Conservation (phyloP, 306 rosid genomes). For the Cucurbita pepo region DNA sequence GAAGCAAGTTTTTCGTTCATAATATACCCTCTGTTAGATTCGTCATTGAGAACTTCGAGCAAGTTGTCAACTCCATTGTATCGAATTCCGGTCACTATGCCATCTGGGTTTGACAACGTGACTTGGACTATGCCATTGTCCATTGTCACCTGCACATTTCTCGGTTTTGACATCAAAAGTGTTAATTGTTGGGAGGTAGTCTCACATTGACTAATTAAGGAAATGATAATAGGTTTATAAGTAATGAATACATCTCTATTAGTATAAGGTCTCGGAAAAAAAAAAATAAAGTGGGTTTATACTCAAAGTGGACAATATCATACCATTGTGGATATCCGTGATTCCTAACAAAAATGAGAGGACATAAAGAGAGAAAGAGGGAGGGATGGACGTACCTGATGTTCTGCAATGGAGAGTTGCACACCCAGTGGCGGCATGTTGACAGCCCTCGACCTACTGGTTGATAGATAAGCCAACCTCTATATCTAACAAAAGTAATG, state of each 20-base stretch:
- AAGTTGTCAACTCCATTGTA: slow-evolving; percentile 22
- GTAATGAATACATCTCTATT: too few species aligned
- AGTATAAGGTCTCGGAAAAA: too few species aligned
- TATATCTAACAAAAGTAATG: not conserved
- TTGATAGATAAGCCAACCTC: not conserved
- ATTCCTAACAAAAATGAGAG: not conserved
- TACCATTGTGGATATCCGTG: too few species aligned
- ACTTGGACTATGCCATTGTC: slow-evolving; percentile 23
- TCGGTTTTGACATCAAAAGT: not conserved
- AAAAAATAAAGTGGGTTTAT: too few species aligned
- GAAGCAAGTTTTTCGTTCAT: not conserved
- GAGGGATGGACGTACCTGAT: not conserved
- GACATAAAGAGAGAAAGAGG: not conserved
- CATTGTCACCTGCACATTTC: slow-evolving; percentile 20
- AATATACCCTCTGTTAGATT: slow-evolving; percentile 22
- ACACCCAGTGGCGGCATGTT: slow-evolving; percentile 1
- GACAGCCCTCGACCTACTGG: not conserved
- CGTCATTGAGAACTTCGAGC: slow-evolving; percentile 21
- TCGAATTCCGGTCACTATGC: slow-evolving; percentile 21
- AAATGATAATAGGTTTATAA: too few species aligned
- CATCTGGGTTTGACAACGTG: slow-evolving; percentile 29
- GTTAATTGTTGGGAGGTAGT: too few species aligned
- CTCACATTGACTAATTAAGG: too few species aligned
- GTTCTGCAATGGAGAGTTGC: not conserved
- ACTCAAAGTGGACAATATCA: too few species aligned